Conservation (phyloP, 108 stramenopile genomes). For the Schizochytrium sp. region DNA sequence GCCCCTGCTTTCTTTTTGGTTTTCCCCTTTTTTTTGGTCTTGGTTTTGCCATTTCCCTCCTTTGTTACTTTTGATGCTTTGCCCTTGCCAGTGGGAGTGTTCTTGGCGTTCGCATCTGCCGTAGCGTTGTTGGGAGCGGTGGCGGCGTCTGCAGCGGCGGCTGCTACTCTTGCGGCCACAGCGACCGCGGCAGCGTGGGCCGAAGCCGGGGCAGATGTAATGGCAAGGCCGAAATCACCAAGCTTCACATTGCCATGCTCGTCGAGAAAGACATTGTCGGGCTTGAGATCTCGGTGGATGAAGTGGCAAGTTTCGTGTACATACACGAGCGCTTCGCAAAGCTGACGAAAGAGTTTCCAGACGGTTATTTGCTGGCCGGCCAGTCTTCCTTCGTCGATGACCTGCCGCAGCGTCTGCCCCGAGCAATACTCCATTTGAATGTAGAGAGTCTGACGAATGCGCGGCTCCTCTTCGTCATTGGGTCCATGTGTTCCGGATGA, state of each 20-base stretch:
- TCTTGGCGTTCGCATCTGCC: too few relatives aligned
- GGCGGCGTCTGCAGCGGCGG: not conserved
- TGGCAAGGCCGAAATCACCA: constrained; percentile 83
- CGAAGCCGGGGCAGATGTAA: constrained; percentile 34
- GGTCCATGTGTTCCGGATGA: too few relatives aligned
- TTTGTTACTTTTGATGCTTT: not conserved
- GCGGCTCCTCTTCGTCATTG: not conserved
- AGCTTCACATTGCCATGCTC: constrained; percentile 65
- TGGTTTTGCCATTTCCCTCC: too few relatives aligned
- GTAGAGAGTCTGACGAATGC: constrained; percentile 47
- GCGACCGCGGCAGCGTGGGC: not conserved
- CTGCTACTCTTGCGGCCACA: not conserved
- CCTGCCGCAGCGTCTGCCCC: constrained; percentile 73
- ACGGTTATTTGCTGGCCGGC: not conserved
- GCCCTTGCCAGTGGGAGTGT: too few relatives aligned
- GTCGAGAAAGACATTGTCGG: constrained; percentile 48
- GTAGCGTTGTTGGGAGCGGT: not conserved
- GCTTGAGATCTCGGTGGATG: constrained; percentile 80
- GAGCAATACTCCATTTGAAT: constrained; percentile 95
- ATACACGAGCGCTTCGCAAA: constrained; percentile 61
- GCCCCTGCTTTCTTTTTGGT: constrained; percentile 26
- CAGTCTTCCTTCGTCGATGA: constrained; percentile 24
- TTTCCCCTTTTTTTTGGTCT: not conserved
- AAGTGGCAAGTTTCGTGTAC: constrained; percentile 66
- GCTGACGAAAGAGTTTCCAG: constrained; percentile 60